Evolutionary conservation across 805 yeast species (phyloP), one percentile per base, ranked within the genome.

Genomic region (Ogataea dorogensis): DNA sequence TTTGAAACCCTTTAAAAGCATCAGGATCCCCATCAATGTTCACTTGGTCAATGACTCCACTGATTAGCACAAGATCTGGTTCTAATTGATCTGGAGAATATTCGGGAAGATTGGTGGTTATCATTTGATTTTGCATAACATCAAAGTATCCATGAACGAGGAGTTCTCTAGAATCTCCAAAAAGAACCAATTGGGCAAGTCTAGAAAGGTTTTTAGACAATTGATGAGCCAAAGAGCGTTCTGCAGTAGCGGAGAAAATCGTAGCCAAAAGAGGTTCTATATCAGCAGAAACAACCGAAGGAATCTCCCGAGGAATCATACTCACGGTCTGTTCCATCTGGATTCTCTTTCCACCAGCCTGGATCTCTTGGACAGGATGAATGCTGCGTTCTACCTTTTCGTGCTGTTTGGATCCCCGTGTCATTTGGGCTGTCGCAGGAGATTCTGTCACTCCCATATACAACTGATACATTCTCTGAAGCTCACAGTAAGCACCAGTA

Each of bases 401-500:
- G 55, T 83, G 89, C 4, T 63, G 62, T 19, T 47, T 49, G 5
- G 59, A 51, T 0, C 91, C 91, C 9, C 60, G 44, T 2, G 39
- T 38, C 66, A 81, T 69, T 2, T 71, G 67, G 3, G 42, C 46
- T 4, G 70, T 71, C 9, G 9, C 20, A n/a, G 38, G 32, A 15
- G 57, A 56, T 20, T 47, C 53, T 2, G 49, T 49, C 2, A 31
- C 38, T 5, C 69, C 60, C 14, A 68, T 61, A 46, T 73, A 82
- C 0, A 77, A 51, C 16, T 68, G 66, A 51, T 76, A 83, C 40
- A 71, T 67, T 13, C 63, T 67, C 25, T 77, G 61, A 29, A 83
- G 58, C 55, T 84, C 91, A 63, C 93, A 84, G 85, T 87, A 83
- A 11, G 68, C 58, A 20, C 71, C 65, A 0, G 81, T 73, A 8